Evolutionary conservation across 2,329 filamentous ascomycete species (phyloP).

Genomic region (Daldinia sp.): DNA sequence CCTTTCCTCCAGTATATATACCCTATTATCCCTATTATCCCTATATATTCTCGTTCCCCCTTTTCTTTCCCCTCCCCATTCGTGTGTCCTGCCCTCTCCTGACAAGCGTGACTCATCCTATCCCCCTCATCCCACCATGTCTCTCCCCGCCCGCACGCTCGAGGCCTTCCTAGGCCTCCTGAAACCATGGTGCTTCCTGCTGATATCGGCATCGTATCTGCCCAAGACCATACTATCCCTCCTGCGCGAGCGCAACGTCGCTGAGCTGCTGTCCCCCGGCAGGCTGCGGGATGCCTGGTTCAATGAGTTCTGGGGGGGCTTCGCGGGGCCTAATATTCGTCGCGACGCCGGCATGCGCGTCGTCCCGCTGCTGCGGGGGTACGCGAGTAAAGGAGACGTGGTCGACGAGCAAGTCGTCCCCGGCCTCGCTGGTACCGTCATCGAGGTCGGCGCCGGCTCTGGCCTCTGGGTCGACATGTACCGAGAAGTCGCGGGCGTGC

Average conservation of each 20-base stretch:
- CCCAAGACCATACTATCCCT: conserved; percentile 59
- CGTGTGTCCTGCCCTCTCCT: not conserved
- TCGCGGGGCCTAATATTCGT: conserved; percentile 61
- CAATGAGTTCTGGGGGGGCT: conserved; percentile 65
- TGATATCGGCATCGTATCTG: conserved; percentile 57
- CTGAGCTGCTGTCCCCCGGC: conserved; percentile 52
- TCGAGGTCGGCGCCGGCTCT: conserved; percentile 70
- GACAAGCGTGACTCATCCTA: not conserved
- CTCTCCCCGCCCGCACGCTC: conserved; percentile 31
- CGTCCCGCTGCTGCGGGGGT: conserved; percentile 63
- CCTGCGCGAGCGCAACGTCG: conserved; percentile 46
- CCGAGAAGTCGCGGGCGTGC: conserved; percentile 10
- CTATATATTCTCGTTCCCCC: not conserved
- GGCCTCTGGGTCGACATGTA: conserved; percentile 69
- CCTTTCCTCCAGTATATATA: not conserved
- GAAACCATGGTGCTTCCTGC: conserved; percentile 63
- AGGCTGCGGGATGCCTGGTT: conserved; percentile 63
- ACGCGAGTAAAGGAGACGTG: conserved; percentile 50
- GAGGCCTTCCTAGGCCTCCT: conserved; percentile 49
- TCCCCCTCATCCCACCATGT: conserved; percentile 5
- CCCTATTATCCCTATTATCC: not conserved
- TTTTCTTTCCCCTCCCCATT: not conserved
- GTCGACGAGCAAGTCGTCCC: conserved; percentile 46
- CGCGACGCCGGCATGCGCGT: conserved; percentile 54
- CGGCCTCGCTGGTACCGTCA: conserved; percentile 59